Evolutionary conservation across 192 early-diverging fungal genomes (phyloP).

Genomic region (Mortierella claussenii): DNA sequence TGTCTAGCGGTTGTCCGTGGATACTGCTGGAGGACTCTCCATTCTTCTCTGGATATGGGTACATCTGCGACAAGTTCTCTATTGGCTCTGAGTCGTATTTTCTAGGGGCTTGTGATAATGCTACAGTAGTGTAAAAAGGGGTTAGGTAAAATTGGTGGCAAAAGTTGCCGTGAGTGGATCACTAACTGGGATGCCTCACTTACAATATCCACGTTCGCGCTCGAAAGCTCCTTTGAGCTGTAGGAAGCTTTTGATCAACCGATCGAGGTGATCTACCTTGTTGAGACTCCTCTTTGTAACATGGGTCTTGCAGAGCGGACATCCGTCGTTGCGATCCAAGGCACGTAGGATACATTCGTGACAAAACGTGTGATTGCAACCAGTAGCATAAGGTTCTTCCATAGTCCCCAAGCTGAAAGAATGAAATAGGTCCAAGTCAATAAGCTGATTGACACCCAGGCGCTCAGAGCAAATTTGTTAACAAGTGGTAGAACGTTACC

Average conservation of each 20-base stretch:
- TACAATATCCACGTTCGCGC: slow-evolving; percentile 26
- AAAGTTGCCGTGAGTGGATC: neutral
- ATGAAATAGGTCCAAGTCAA: too few relatives aligned
- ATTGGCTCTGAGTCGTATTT: slow-evolving; percentile 25
- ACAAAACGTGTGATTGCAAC: slow-evolving; percentile 51
- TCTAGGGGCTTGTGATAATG: slow-evolving; percentile 41
- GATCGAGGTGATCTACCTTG: slow-evolving; percentile 24
- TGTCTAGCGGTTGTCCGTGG: neutral
- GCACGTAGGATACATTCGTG: slow-evolving; percentile 37
- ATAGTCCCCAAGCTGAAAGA: slow-evolving; percentile 35
- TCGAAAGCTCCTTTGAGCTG: slow-evolving; percentile 33
- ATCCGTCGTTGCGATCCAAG: slow-evolving; percentile 23
- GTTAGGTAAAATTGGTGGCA: slow-evolving; percentile 33
- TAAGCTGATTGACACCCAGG: too few relatives aligned
- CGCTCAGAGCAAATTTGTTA: neutral
- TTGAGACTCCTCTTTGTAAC: slow-evolving; percentile 37
- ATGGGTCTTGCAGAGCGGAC: slow-evolving; percentile 47
- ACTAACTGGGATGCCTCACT: neutral
- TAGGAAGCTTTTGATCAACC: slow-evolving; percentile 22
- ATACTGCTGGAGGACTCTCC: neutral
- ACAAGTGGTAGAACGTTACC: slow-evolving; percentile 7
- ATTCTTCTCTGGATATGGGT: slow-evolving; percentile 49
- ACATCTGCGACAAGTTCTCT: slow-evolving; percentile 48
- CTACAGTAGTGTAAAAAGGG: too few relatives aligned
- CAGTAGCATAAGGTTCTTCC: slow-evolving; percentile 27